Evolutionary conservation across 495 filamentous ascomycete species (phyloP), one percentile per base, ranked within the genome.

Genomic region (Tuber aestivum): DNA sequence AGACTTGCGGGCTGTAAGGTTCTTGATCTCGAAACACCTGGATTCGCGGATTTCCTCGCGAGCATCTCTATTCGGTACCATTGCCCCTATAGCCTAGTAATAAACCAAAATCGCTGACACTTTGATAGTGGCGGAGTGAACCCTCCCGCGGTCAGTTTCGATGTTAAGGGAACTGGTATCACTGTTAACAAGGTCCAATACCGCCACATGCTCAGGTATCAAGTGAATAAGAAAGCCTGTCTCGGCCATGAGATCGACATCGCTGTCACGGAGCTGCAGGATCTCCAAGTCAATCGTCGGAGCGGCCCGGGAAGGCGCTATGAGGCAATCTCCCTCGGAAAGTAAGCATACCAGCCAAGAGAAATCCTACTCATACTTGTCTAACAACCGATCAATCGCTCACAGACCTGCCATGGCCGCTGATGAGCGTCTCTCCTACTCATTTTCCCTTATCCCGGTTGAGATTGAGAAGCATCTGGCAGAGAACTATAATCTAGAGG

Each of bases 1-100:
- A 81, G 70, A 23, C 78, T 81, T 41, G 70, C 68, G n/a, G 78
- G 78, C 20, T 45, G 68, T 35, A 77, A 78, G 35, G 35, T 75
- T 23, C 65, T 81, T 65, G 70, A 78, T 61, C 74, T 72, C 68
- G 79, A 81, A 41, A 73, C 61, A 2, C 72, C 79, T 48, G 75
- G 76, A 6, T 81, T 81, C 41, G 80, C 70, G 71, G 70, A 50
- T 16, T 72, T 81, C 8, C 38, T 75, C 37, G 79, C 80, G 38
- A 81, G 78, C 65, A 61, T 81, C 35, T 81, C 73, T 41, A 70
- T 81, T 48, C 78, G 74, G 78, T 80, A 56, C 37, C 80, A 10
- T 32, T 65, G 12, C 32, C 14, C 41, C 35, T 38, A 35, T 69
- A 65, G 2, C 16, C 18, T 37, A 10, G 18, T 12, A 21, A 32